Conservation (phyloP, 129 eudicot species). For the Centella asiatica region DNA sequence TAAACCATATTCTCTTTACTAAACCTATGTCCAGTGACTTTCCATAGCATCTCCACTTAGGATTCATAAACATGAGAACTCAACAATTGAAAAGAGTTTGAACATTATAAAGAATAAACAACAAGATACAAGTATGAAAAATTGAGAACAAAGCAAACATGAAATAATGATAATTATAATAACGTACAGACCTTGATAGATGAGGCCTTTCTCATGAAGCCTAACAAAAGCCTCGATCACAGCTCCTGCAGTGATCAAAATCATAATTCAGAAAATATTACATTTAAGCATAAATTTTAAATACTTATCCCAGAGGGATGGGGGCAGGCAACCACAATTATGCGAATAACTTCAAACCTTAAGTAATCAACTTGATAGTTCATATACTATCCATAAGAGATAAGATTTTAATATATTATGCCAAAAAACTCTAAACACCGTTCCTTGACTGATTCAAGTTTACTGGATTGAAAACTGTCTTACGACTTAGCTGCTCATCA, state of each 20-base stretch:
- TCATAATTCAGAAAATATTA: conserved; percentile 16
- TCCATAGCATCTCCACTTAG: no score
- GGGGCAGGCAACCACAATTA: not conserved
- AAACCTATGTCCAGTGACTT: no score
- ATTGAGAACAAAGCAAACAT: not conserved
- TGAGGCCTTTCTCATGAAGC: conserved; percentile 96
- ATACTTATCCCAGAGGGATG: not conserved
- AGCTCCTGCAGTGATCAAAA: conserved; percentile 55
- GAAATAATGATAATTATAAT: not conserved
- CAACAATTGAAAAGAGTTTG: not conserved
- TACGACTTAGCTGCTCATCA: conserved; percentile 98
- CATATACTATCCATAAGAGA: no score
- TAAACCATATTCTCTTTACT: no score
- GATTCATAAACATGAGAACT: no score
- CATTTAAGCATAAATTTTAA: not conserved
- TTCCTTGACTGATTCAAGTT: conserved; percentile 13
- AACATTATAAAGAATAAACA: no score
- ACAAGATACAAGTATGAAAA: not conserved
- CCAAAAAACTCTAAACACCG: conserved; percentile 3
- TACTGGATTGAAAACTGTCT: conserved; percentile 38
- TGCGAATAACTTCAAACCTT: not conserved
- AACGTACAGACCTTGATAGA: conserved; percentile 67
- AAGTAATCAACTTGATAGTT: not conserved
- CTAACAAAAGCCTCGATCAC: conserved; percentile 83
- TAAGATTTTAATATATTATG: no score